These are phyloP conservation scores for Camellia granthamiana DNA, from an alignment of 148 eudicot genomes.

Conservation along the genomic window DNA sequence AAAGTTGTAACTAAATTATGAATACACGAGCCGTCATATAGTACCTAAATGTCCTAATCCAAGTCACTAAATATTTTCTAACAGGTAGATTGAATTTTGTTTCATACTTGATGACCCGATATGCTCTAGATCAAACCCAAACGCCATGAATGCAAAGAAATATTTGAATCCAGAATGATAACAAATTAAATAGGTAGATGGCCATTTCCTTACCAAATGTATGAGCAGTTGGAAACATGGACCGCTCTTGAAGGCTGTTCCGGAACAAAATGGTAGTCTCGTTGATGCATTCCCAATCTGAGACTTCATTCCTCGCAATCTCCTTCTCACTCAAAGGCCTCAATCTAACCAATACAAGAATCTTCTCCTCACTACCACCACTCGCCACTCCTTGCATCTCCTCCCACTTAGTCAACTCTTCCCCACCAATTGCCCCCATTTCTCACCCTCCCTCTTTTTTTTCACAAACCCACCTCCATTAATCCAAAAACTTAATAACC, in stretches of 20 bases:
- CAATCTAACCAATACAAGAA: slow-evolving; percentile 35
- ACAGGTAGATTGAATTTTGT: background rate
- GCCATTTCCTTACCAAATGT: slow-evolving; percentile 60
- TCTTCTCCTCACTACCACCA: slow-evolving; percentile 36
- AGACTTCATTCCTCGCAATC: slow-evolving; percentile 60
- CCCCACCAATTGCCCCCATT: slow-evolving; percentile 70
- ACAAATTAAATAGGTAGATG: background rate
- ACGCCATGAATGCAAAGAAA: background rate
- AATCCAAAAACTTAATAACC: slow-evolving; percentile 14
- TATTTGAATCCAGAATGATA: background rate
- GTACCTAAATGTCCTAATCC: background rate
- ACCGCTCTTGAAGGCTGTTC: slow-evolving; percentile 93
- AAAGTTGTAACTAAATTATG: background rate
- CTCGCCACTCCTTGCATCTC: slow-evolving; percentile 49
- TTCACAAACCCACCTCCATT: slow-evolving; percentile 21
- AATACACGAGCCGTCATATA: background rate
- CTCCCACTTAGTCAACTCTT: slow-evolving; percentile 63
- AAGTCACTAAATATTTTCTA: background rate
- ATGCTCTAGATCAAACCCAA: background rate
- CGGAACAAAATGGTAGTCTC: slow-evolving; percentile 71
- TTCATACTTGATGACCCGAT: background rate
- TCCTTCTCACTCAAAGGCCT: slow-evolving; percentile 92
- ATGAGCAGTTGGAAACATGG: slow-evolving; percentile 86
- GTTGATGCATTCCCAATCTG: slow-evolving; percentile 98
- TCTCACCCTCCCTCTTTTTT: slow-evolving; percentile 16